phyloP scores from a whole-genome alignment of 176 grass and related monocot genomes.

The Chloris gayana region DNA sequence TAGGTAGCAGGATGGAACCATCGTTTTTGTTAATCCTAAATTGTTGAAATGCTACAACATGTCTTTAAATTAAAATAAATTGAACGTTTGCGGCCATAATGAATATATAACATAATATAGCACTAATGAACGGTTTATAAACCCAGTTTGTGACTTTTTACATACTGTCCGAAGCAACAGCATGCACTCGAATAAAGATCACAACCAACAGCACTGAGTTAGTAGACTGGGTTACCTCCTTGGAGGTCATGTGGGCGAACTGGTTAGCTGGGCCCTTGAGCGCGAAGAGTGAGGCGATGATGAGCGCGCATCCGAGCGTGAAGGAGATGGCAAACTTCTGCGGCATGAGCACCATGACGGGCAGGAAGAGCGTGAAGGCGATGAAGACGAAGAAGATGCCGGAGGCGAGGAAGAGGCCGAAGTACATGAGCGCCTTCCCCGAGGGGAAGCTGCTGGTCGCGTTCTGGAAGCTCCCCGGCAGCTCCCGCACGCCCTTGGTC shows the following conservation, averaged over 20 bases:
- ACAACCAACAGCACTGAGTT: not conserved
- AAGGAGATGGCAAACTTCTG: constrained; percentile 98
- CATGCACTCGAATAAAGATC: not conserved
- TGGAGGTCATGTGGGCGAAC: constrained; percentile 91
- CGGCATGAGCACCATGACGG: constrained; percentile 92
- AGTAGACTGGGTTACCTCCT: constrained; percentile 63
- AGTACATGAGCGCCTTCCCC: constrained; percentile 93
- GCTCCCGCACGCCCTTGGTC: constrained; percentile 82
- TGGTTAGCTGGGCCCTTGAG: constrained; percentile 86
- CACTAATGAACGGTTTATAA: not conserved
- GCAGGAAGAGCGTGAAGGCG: constrained; percentile 89
- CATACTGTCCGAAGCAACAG: not conserved
- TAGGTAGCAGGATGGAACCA: not conserved
- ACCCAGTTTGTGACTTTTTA: not conserved
- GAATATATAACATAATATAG: not conserved
- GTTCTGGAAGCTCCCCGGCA: constrained; percentile 89
- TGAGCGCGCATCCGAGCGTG: constrained; percentile 86
- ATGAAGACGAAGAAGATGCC: constrained; percentile 96
- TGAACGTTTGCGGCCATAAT: not conserved
- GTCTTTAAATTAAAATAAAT: not conserved
- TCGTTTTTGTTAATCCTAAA: not conserved
- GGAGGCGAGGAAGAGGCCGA: constrained; percentile 85
- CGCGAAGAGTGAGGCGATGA: constrained; percentile 93
- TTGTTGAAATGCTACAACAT: not conserved
- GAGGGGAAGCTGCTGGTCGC: constrained; percentile 88